Evolutionary conservation across 2,329 filamentous ascomycete species (phyloP).

Genomic region (Nothophaeocryptopus gaeumannii): DNA sequence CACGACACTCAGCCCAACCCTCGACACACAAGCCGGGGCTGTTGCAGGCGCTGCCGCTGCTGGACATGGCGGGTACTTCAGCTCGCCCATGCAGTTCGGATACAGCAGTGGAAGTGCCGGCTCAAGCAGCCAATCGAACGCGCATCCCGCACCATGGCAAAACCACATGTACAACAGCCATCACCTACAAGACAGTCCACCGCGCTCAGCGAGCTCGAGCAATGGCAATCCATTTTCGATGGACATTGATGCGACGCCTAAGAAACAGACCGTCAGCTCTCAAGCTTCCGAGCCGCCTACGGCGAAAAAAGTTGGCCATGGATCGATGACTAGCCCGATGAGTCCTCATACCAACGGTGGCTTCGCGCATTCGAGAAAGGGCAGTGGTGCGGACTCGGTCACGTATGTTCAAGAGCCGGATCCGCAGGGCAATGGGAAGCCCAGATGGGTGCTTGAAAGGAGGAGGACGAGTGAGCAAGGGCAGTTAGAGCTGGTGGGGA

Average conservation of each 20-base stretch:
- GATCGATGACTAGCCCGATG: conserved; percentile 9
- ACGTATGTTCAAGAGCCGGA: conserved; percentile 64
- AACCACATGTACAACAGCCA: conserved; percentile 3
- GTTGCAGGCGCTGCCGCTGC: neutral
- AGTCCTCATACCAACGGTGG: neutral
- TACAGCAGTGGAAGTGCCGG: conserved; percentile 24
- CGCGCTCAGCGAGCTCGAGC: conserved; percentile 14
- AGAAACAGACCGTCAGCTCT: conserved; percentile 8
- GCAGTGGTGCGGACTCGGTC: conserved; percentile 63
- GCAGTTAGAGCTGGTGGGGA: conserved; percentile 62
- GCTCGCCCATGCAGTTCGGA: conserved; percentile 27
- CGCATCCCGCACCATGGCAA: conserved; percentile 7
- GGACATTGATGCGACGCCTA: conserved; percentile 25
- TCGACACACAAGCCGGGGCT: conserved; percentile 10
- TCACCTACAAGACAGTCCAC: conserved; percentile 20
- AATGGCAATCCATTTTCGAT: conserved; percentile 17
- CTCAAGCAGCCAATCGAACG: conserved; percentile 17
- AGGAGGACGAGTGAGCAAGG: conserved; percentile 64
- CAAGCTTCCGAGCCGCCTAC: conserved; percentile 19
- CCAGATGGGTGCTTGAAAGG: conserved; percentile 67
- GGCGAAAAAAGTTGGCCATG: conserved; percentile 18
- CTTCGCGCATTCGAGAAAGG: conserved; percentile 34
- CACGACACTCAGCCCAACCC: conserved; percentile 8
- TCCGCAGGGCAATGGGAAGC: conserved; percentile 56
- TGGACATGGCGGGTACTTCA: conserved; percentile 18